Conservation (phyloP, 176 grass and related monocot genomes). For the Dactylis glomerata region DNA sequence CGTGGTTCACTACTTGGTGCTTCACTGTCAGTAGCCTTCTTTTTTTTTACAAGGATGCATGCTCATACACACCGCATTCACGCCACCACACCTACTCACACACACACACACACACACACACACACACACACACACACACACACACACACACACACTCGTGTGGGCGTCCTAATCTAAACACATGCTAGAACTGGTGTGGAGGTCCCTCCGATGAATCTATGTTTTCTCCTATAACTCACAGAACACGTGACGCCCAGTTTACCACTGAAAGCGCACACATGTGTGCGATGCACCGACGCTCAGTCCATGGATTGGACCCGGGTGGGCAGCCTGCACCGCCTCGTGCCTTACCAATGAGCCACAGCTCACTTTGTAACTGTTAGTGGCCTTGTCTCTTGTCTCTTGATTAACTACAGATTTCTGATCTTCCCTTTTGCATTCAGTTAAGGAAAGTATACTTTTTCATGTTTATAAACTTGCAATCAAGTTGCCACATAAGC, state of each 20-base stretch:
- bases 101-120: not conserved
- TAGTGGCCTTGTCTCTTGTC: not conserved
- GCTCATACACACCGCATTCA: not conserved
- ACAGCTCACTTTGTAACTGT: not conserved
- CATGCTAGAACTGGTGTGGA: not conserved
- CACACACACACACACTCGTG: not conserved
- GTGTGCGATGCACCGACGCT: not conserved
- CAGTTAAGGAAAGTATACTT: not conserved
- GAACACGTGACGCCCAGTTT: not conserved
- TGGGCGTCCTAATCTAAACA: not conserved
- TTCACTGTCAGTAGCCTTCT: not conserved
- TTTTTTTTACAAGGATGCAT: not conserved
- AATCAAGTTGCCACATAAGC: slow-evolving; percentile 13
- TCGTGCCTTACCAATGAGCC: not conserved
- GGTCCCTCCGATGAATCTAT: not conserved
- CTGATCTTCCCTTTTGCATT: not conserved
- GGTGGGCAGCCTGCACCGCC: not conserved
- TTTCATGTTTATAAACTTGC: not conserved
- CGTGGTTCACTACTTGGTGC: not conserved
- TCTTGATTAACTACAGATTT: slow-evolving; percentile 13
- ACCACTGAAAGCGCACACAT: not conserved
- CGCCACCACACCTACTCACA: not conserved
- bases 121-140: not conserved
- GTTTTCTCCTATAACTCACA: not conserved
- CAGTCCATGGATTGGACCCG: not conserved